phyloP scores from a whole-genome alignment of 805 yeast species.

The Debaryomyces tyrocola region DNA sequence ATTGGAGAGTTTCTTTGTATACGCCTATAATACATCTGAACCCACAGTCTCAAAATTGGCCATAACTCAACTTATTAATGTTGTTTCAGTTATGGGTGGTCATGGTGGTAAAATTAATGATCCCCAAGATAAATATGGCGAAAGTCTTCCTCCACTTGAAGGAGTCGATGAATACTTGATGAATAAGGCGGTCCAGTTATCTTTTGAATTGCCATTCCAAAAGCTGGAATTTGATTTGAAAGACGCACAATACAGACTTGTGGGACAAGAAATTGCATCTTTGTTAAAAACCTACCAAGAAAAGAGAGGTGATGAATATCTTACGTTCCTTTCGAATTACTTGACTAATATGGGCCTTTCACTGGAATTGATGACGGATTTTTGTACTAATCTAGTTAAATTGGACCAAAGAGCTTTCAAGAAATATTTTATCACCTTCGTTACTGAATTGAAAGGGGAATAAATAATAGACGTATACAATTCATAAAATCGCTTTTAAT shows the following conservation, averaged over 20 bases:
- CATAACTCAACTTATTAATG: conserved; percentile 63
- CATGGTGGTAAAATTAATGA: conserved; percentile 65
- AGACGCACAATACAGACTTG: conserved; percentile 77
- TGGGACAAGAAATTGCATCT: conserved; percentile 72
- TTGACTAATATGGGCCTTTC: conserved; percentile 61
- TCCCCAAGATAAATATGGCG: conserved; percentile 52
- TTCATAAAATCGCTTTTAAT: background rate
- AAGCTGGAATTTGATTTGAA: conserved; percentile 61
- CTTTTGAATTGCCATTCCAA: conserved; percentile 80
- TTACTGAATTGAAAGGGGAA: conserved; percentile 31
- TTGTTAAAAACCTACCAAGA: conserved; percentile 63
- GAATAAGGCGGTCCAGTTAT: conserved; percentile 62
- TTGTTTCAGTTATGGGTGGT: conserved; percentile 61
- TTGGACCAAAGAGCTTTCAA: conserved; percentile 64
- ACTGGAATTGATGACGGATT: conserved; percentile 55
- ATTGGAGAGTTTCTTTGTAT: conserved; percentile 62
- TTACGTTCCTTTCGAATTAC: conserved; percentile 50
- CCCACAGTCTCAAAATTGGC: conserved; percentile 67
- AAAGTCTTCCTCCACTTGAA: conserved; percentile 53
- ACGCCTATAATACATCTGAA: conserved; percentile 63
- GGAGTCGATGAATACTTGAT: conserved; percentile 72
- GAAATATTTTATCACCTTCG: conserved; percentile 59
- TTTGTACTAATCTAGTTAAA: conserved; percentile 57
- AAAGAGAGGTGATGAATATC: conserved; percentile 40
- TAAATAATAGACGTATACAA: conserved; percentile 1